These are phyloP conservation scores for Botryobasidium botryosum DNA, from an alignment of 768 basidiomycete species.

Conservation along the genomic window DNA sequence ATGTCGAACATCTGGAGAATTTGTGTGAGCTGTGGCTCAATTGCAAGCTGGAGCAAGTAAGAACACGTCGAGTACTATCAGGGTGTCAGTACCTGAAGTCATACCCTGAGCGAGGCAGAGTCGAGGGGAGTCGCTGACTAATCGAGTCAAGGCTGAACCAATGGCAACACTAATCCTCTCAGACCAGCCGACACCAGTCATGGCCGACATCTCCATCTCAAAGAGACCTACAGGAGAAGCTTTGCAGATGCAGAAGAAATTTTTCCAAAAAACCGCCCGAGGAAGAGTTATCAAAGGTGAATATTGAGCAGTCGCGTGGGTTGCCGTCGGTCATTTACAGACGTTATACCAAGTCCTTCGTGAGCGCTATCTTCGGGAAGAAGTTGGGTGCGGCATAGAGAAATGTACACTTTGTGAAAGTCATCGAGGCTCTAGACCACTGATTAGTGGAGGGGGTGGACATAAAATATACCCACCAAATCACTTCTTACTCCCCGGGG, in stretches of 20 bases:
- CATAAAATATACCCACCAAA: constrained; percentile 45
- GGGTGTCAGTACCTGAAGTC: too few relatives aligned
- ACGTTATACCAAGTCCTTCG: constrained; percentile 46
- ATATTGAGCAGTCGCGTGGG: too few relatives aligned
- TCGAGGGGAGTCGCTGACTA: too few relatives aligned
- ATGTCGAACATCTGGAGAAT: constrained; percentile 5
- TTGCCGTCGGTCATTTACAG: too few relatives aligned
- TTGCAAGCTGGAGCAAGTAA: too few relatives aligned
- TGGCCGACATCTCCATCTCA: constrained; percentile 42
- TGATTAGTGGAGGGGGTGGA: constrained; percentile 34
- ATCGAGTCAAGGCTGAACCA: too few relatives aligned
- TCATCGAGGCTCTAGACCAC: too few relatives aligned
- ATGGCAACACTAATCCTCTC: too few relatives aligned
- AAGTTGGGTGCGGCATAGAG: constrained; percentile 73
- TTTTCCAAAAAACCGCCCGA: constrained; percentile 86
- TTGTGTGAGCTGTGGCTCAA: too few relatives aligned
- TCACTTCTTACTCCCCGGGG: constrained; percentile 81
- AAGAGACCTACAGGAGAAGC: constrained; percentile 59
- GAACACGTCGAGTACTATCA: too few relatives aligned
- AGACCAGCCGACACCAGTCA: too few relatives aligned
- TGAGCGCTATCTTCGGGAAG: constrained; percentile 85
- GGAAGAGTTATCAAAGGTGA: constrained; percentile 89
- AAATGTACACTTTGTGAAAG: constrained; percentile 47
- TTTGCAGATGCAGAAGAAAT: constrained; percentile 68
- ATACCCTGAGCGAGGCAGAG: too few relatives aligned